A percentile compares a stretch with the other conserved stretches of the same genome.
These are phyloP conservation scores for Fusarium sp. DNA, from an alignment of 2,329 filamentous ascomycete species.

Conservation along the genomic window DNA sequence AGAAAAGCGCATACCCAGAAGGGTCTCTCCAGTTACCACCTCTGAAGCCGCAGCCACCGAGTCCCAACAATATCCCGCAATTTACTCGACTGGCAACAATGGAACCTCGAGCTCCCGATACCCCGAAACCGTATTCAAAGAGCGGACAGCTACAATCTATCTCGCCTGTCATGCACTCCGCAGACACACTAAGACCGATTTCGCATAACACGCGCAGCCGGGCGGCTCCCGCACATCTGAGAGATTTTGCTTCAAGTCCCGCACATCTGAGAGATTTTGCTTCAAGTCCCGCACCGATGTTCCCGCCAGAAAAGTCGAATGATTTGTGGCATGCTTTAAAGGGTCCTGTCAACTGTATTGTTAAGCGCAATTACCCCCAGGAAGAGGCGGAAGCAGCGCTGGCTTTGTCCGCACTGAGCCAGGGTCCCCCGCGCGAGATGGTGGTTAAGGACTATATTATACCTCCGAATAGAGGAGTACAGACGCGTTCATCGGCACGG, in stretches of 20 bases:
- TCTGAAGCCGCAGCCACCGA: conserved; percentile 46
- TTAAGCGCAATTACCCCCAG: conserved; percentile 29
- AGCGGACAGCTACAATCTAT: conserved; percentile 40
- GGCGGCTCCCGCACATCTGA: conserved; percentile 22
- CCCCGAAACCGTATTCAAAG: conserved; percentile 29
- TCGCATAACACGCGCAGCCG: conserved; percentile 51
- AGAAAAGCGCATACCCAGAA: conserved; percentile 33
- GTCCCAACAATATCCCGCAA: conserved; percentile 18
- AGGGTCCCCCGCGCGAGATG: conserved; percentile 31
- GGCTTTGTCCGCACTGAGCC: conserved; percentile 44
- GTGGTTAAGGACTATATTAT: conserved; percentile 8
- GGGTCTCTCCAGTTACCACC: conserved; percentile 49
- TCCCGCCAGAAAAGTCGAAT: conserved; percentile 39
- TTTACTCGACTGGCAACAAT: conserved; percentile 47
- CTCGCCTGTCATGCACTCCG: conserved; percentile 24
- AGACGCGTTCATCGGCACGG: conserved; percentile 35
- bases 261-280: conserved; percentile 38
- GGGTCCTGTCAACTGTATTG: conserved; percentile 20
- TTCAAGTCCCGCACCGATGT: conserved; percentile 42
- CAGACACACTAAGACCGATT: conserved; percentile 48
- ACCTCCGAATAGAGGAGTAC: conserved; percentile 24
- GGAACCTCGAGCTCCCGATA: conserved; percentile 46
- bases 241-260: conserved; percentile 44
- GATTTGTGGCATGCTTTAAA: conserved; percentile 24
- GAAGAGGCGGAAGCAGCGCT: conserved; percentile 46